These are phyloP conservation scores for Aspergillus tanneri DNA, from an alignment of 2,329 filamentous ascomycete species.

Conservation along the genomic window DNA sequence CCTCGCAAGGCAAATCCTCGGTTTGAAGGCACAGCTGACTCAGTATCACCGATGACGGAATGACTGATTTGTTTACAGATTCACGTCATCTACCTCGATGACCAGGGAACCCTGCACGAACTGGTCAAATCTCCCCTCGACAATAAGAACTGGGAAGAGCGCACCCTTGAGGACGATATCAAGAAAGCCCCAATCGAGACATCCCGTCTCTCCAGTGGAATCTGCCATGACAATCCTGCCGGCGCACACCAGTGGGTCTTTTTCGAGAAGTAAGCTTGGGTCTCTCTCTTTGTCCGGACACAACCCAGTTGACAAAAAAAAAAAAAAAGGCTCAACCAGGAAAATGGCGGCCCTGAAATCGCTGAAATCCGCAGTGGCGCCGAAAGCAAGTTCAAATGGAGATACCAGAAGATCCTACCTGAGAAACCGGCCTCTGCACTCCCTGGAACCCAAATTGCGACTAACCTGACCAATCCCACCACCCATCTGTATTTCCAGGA, in stretches of 20 bases:
- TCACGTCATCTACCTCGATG: conserved; percentile 1
- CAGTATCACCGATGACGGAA: neutral
- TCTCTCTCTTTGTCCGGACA: neutral
- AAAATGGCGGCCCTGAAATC: neutral
- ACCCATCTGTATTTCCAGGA: conserved; percentile 4
- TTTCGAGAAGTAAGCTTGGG: neutral
- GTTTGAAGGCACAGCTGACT: no score
- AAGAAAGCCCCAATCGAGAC: neutral
- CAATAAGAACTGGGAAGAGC: neutral
- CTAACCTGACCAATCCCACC: neutral
- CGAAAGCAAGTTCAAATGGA: neutral
- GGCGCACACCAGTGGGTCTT: neutral
- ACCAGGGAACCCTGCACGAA: neutral
- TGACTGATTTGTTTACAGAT: neutral
- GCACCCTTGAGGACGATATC: neutral
- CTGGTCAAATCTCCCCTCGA: neutral
- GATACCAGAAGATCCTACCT: neutral
- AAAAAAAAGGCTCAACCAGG: neutral
- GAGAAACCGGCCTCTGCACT: neutral
- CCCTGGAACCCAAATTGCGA: conserved; percentile 2
- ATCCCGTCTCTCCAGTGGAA: neutral
- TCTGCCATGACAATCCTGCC: neutral
- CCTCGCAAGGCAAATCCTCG: neutral
- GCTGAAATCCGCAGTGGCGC: conserved; percentile 2
- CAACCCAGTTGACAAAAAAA: neutral